Evolutionary conservation across 2,329 filamentous ascomycete species (phyloP), one percentile per base, ranked within the genome.

Genomic region (Pseudogymnoascus sp.): DNA sequence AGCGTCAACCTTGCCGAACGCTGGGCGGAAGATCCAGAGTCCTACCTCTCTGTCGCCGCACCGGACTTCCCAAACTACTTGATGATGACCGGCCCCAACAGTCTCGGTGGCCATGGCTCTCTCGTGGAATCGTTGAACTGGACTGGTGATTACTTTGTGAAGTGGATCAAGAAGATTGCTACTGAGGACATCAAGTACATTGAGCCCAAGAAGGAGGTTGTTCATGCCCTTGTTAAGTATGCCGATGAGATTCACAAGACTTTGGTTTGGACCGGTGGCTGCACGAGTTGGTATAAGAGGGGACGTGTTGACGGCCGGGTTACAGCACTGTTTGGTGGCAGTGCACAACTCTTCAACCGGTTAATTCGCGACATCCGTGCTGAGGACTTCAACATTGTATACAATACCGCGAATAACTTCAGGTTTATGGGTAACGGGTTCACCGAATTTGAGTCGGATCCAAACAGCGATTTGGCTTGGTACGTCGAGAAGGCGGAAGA

Each of bases 391-490:
- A 75, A 81, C 2, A 75, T 81, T 40, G 70, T 69, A 56, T 81
- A 81, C 66, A 71, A 73, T 49, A 76, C 72, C 14, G 63, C 67
- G n/a, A 81, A 82, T 67, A 70, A 74, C 14, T 81, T 78, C 66
- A 65, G 75, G 25, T 80, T 80, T 65, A 75, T 82, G 77, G 80
- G 79, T 0, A 81, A 80, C 69, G 79, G 80, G 1, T 77, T 78
- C 65, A 77, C 46, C 37, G 67, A 65, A 59, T 71, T 69, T 60
- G 71, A 72, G 66, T 60, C 68, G 46, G 65, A 71, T 14, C 66
- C 67, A 28, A 62, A 65, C 23, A 67, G 60, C 65, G 70, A 72
- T 66, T 61, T 72, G 66, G 65, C 69, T 21, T 72, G 69, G 69
- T 72, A 72, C 40, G 37, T 65, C 18, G 59, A 63, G 36, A 63